A percentile compares a stretch with the other conserved stretches of the same genome.
These are phyloP conservation scores for Mucor saturninus DNA, from an alignment of 371 early-diverging fungal genomes.

Conservation along the genomic window DNA sequence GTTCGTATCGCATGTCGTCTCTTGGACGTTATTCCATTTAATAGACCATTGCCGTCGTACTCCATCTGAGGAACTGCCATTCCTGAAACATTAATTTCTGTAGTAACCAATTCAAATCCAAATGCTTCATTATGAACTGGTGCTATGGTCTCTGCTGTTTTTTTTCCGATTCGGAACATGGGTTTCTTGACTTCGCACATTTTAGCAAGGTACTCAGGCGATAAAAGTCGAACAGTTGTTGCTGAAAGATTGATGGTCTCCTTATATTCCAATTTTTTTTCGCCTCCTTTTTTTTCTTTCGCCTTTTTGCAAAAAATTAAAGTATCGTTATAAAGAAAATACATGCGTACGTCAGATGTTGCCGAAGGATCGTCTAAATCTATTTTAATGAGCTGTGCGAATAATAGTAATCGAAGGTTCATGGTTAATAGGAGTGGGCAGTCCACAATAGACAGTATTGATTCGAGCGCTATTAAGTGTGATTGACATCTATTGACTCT, in stretches of 20 bases:
- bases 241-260: slow-evolving; percentile 19
- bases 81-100: slow-evolving; percentile 7
- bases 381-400: slow-evolving; percentile 31
- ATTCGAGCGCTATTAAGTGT: slow-evolving; percentile 28
- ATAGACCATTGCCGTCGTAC: slow-evolving; percentile 10
- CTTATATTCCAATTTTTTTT: slow-evolving; percentile 20
- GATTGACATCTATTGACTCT: slow-evolving; percentile 28
- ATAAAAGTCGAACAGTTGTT: slow-evolving; percentile 21
- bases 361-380: slow-evolving; percentile 30
- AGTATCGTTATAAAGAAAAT: slow-evolving; percentile 36
- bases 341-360: slow-evolving; percentile 30
- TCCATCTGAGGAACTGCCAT: slow-evolving; percentile 27
- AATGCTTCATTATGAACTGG: slow-evolving; percentile 19
- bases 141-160: neutral
- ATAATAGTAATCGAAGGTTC: slow-evolving; percentile 28
- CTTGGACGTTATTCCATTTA: slow-evolving; percentile 2
- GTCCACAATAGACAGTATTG: slow-evolving; percentile 18
- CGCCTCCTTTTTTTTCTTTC: slow-evolving; percentile 17
- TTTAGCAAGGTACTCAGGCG: slow-evolving; percentile 21
- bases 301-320: slow-evolving; percentile 27
- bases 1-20: slow-evolving; percentile 32
- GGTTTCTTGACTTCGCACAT: slow-evolving; percentile 25
- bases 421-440: slow-evolving; percentile 32
- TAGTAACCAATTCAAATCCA: slow-evolving; percentile 34
- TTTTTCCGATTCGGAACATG: slow-evolving; percentile 13